Evolutionary conservation across 352 stramenopile species (phyloP), one percentile per base, ranked within the genome.

Genomic region (Pythium chondricola): DNA sequence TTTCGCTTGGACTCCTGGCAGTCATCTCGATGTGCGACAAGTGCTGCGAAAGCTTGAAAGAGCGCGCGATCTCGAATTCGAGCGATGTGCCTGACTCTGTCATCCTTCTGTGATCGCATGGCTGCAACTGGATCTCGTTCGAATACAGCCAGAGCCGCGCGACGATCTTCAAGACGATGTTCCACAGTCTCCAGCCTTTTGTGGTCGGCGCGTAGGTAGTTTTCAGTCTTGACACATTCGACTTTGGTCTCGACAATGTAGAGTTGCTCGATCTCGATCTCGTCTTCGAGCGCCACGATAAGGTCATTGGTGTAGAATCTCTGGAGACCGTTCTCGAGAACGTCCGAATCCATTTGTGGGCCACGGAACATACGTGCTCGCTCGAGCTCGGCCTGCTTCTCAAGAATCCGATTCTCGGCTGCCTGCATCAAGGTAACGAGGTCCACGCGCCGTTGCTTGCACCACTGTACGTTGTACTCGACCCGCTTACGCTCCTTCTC

Each of bases 191-290:
- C 60, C 2, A 64, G 63, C 0, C 56, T 65, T 17, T 71, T 82
- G 11, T 67, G 55, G 36, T 89, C 80, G n/a, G 57, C 71, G 10
- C 66, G 65, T n/a, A 88, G 43, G 30, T 83, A 82, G 35, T 88
- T 85, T 37, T 93, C 76, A 4, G 83, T 68, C 43, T 74, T 66
- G 5, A 88, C 57, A 22, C 85, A 79, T 29, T 90, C 78, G 8
- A 69, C 51, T 38, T 93, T 93, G 4, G 74, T 71, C 32, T 93
- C 77, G 2, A 83, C 44, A 37, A 93, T 93, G 49, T 90, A 93
- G n/a, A 88, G 63, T 48, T 88, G 72, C 30, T 93, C 81, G 27
- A 93, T 90, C 44, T 85, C 76, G 17, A 93, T 73, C 47, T 93
- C 81, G 56, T 93, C 81, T 48, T 88, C 76, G 11, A 93, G 59